These are phyloP conservation scores for Peniophora sp. DNA, from an alignment of 1,284 basidiomycete species.

Conservation along the genomic window DNA sequence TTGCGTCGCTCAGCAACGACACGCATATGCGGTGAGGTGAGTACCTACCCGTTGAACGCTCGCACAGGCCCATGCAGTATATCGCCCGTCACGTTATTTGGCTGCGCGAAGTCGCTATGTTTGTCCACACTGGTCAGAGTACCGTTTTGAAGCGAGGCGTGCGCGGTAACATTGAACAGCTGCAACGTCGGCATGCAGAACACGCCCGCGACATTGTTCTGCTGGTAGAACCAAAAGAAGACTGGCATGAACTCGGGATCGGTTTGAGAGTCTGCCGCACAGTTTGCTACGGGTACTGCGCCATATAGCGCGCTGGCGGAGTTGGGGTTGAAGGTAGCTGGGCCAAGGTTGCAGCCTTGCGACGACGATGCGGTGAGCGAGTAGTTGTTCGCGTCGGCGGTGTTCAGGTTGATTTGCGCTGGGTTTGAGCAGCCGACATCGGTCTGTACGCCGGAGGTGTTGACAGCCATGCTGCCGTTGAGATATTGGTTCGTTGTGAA, in stretches of 20 bases:
- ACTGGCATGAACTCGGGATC: slow-evolving; percentile 42
- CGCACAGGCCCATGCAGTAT: slow-evolving; percentile 26
- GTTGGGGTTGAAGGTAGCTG: slow-evolving; percentile 27
- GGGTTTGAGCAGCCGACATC: slow-evolving; percentile 38
- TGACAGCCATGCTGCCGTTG: slow-evolving; percentile 44
- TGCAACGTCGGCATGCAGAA: slow-evolving; percentile 48
- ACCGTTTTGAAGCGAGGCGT: slow-evolving; percentile 34
- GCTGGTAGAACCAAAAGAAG: slow-evolving; percentile 55
- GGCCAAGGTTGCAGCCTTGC: slow-evolving; percentile 31
- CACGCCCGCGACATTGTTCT: slow-evolving; percentile 35
- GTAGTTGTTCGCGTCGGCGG: slow-evolving; percentile 16
- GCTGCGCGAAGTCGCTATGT: slow-evolving; percentile 18
- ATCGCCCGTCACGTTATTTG: slow-evolving; percentile 44
- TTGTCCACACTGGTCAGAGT: slow-evolving; percentile 28
- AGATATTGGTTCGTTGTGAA: slow-evolving; percentile 29
- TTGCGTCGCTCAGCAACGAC: slow-evolving; percentile 19
- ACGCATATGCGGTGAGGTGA: background rate
- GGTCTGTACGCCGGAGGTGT: slow-evolving; percentile 47
- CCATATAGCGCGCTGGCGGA: slow-evolving; percentile 38
- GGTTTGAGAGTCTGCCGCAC: slow-evolving; percentile 18
- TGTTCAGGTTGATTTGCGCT: slow-evolving; percentile 18
- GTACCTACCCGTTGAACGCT: slow-evolving; percentile 46
- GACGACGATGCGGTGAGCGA: slow-evolving; percentile 32
- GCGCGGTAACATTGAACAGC: slow-evolving; percentile 33
- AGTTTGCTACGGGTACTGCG: slow-evolving; percentile 32